Percentiles rank a stretch among this genome's conserved stretches.
Evolutionary conservation across 345 rosid genomes (phyloP).

Genomic region (Rhodamnia rubescens): DNA sequence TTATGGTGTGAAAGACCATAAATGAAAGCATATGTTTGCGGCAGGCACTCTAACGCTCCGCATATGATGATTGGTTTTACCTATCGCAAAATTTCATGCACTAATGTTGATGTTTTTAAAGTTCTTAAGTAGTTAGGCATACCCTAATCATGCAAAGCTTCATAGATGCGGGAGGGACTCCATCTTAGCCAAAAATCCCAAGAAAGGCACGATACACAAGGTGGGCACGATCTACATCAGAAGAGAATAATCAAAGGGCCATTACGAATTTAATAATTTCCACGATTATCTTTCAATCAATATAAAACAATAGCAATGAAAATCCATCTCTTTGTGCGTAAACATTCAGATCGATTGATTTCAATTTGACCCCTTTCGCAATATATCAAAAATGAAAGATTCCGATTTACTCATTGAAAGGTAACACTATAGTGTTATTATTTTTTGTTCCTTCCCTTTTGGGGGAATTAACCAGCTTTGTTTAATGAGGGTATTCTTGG

Average conservation of each 20-base stretch:
- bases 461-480: background rate
- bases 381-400: no score
- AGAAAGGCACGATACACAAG: background rate
- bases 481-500: background rate
- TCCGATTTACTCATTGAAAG: no score
- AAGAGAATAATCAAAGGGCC: background rate
- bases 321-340: background rate
- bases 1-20: background rate
- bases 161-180: background rate
- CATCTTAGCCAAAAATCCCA: background rate
- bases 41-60: background rate
- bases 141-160: background rate
- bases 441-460: no score
- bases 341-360: no score
- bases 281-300: background rate
- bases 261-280: background rate
- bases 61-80: background rate
- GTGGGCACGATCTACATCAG: background rate
- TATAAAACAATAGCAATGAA: background rate
- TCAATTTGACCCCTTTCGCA: no score
- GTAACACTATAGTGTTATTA: no score
- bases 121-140: background rate
- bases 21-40: background rate
- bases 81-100: background rate
- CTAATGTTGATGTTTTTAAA: background rate